phyloP scores from a whole-genome alignment of 352 stramenopile species.

The Pythium apleroticum region DNA sequence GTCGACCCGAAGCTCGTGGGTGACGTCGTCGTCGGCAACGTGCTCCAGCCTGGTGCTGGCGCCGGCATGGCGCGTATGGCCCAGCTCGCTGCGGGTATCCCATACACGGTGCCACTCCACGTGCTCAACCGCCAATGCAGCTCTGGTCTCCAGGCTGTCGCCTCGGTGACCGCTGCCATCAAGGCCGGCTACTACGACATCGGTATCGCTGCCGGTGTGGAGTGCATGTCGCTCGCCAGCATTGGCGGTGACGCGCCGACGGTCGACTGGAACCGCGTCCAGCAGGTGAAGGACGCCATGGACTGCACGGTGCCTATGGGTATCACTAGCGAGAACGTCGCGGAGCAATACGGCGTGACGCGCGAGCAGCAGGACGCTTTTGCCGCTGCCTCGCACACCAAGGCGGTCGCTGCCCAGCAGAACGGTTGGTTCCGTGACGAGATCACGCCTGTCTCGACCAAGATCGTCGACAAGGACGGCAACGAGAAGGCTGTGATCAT shows the following conservation, averaged over 20 bases:
- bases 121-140: conserved; percentile 88
- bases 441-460: conserved; percentile 84
- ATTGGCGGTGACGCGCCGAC: conserved; percentile 56
- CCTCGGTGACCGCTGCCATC: conserved; percentile 71
- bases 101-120: conserved; percentile 71
- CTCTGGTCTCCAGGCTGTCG: conserved; percentile 85
- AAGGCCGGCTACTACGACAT: conserved; percentile 86
- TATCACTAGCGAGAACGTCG: conserved; percentile 87
- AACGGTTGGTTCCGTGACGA: conserved; percentile 88
- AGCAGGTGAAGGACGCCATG: conserved; percentile 62
- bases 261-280: conserved; percentile 58
- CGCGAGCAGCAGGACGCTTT: conserved; percentile 79
- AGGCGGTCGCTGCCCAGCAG: conserved; percentile 65
- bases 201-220: conserved; percentile 81
- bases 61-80: conserved; percentile 81
- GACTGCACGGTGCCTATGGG: conserved; percentile 87
- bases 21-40: conserved; percentile 87
- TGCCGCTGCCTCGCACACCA: conserved; percentile 71
- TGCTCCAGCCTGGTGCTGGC: conserved; percentile 77
- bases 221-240: conserved; percentile 80
- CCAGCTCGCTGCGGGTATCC: conserved; percentile 75
- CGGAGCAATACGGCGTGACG: conserved; percentile 72
- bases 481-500: conserved; percentile 79
- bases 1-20: conserved; percentile 74
- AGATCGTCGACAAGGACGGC: conserved; percentile 73